Evolutionary conservation across 2,329 filamentous ascomycete species (phyloP), one percentile per base, ranked within the genome.

Genomic region (Fonsecaea nubica): DNA sequence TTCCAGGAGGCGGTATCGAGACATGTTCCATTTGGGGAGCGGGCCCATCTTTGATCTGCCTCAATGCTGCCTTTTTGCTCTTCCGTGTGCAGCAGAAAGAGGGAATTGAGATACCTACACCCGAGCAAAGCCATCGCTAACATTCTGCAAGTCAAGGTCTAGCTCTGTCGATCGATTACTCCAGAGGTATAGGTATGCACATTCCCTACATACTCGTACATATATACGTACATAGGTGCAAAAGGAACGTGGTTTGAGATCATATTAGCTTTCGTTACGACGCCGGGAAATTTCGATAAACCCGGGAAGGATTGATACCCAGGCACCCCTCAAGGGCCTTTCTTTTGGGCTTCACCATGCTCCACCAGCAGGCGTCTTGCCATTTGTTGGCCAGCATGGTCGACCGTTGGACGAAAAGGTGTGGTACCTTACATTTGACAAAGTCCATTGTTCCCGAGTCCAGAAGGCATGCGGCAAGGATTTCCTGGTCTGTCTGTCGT

Each of bases 351-450:
- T 10, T 33, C 57, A 8, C 12, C 38, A 6, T 59, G 42, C 57
- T 59, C 57, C 57, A 59, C 57, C 25, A 13, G 38, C 8, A 36
- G 42, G 57, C 40, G 33, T 30, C 7, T 33, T 33, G 40, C 45
- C 25, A 18, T 13, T 25, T 25, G 45, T 25, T 25, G 18, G 18
- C 45, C 45, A 50, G 21, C 45, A 25, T 13, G 5, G 12, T 50
- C 32, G 57, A 45, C 42, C 42, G 9, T 32, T 52, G 57, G 12
- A 21, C 45, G 5, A 35, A 7, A 42, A 42, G 12, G 45, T 18
- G 33, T 38, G 32, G 57, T 59, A 59, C 57, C 57, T 59, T 59
- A 59, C 57, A 59, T 50, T 35, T 50, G 57, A 40, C 57, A 13
- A 35, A 35, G 15, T 48, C 57, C 55, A 32, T 30, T 58, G 35